phyloP scores from a whole-genome alignment of 2,329 filamentous ascomycete genomes.

The Exserohilum turcica region DNA sequence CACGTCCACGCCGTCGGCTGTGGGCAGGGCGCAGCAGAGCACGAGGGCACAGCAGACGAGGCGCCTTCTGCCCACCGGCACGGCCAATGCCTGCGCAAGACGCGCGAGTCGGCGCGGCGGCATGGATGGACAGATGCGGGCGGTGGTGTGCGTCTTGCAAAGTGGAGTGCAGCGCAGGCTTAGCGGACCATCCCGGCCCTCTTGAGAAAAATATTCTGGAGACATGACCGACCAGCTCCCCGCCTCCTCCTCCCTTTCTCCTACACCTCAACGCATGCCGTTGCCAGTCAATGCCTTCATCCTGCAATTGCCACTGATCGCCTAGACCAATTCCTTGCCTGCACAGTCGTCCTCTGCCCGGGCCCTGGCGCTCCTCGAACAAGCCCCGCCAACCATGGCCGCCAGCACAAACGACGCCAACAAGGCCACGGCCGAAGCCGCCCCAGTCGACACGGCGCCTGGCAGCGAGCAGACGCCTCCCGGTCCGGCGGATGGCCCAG shows the following conservation, averaged over 20 bases:
- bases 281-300: conserved; percentile 44
- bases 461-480: neutral
- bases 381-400: conserved; percentile 36
- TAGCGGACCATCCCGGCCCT: conserved; percentile 30
- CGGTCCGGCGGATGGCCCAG: conserved; percentile 9
- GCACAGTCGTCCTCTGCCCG: conserved; percentile 26
- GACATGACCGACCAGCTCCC: conserved; percentile 11
- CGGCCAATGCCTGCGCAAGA: neutral
- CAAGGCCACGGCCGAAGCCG: conserved; percentile 29
- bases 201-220: conserved; percentile 38
- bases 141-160: conserved; percentile 15
- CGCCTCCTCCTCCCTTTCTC: conserved; percentile 1
- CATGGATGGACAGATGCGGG: conserved; percentile 8
- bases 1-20: neutral
- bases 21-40: too few species aligned
- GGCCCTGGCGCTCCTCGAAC: conserved; percentile 19
- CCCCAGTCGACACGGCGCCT: conserved; percentile 1
- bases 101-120: conserved; percentile 12
- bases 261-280: conserved; percentile 26
- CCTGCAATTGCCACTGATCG: conserved; percentile 34
- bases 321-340: conserved; percentile 31
- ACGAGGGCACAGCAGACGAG: neutral
- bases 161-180: conserved; percentile 18
- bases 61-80: neutral
- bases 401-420: conserved; percentile 46